A percentile compares a stretch with the other conserved stretches of the same genome.
Evolutionary conservation across 192 early-diverging fungal species (phyloP).

Genomic region (Coemansia sp.): DNA sequence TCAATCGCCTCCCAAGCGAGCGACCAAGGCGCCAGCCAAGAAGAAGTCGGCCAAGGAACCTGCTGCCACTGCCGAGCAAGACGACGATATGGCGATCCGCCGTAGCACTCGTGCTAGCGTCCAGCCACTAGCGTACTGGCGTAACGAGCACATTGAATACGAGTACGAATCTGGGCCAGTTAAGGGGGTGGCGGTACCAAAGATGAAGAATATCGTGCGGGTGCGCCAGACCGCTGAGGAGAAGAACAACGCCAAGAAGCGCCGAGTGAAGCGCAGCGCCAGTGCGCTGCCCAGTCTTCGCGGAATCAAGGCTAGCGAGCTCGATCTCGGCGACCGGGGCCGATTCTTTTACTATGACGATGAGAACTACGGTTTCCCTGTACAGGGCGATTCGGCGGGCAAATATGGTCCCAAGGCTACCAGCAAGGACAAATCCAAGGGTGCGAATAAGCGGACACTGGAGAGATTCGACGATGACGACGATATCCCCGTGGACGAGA

Average conservation of each 20-base stretch:
- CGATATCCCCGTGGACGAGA: conserved; percentile 26
- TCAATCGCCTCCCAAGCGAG: background rate
- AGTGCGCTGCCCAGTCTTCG: conserved; percentile 20
- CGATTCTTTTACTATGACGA: conserved; percentile 50
- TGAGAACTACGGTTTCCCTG: conserved; percentile 40
- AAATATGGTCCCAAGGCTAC: conserved; percentile 21
- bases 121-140: conserved; percentile 46
- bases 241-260: conserved; percentile 35
- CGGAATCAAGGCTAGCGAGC: conserved; percentile 22
- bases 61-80: background rate
- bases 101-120: conserved; percentile 42
- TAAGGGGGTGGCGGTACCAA: conserved; percentile 21
- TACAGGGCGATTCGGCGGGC: conserved; percentile 9
- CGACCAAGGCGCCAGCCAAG: background rate
- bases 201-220: conserved; percentile 43
- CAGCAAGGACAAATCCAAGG: conserved; percentile 6
- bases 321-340: conserved; percentile 25
- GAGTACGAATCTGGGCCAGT: conserved; percentile 17
- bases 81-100: conserved; percentile 11
- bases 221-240: conserved; percentile 50
- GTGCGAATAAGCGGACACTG: conserved; percentile 8
- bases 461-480: conserved; percentile 35
- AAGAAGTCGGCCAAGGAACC: background rate
- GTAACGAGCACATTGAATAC: conserved; percentile 54
- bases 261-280: conserved; percentile 9